These are phyloP conservation scores for Arthrobotrys conoides DNA, from an alignment of 2,329 filamentous ascomycete genomes.

Conservation along the genomic window DNA sequence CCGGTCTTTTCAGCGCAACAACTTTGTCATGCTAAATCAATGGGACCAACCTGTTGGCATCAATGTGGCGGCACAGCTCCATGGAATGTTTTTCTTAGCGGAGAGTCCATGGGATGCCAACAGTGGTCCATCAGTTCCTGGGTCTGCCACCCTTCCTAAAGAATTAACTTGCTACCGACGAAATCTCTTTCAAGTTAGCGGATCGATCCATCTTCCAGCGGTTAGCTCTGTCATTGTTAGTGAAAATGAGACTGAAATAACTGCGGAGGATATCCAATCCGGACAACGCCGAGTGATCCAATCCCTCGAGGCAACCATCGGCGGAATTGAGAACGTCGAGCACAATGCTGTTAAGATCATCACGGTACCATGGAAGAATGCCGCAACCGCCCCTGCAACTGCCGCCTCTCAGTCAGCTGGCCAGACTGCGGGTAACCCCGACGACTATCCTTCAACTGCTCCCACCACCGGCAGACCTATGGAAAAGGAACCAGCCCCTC, in stretches of 20 bases:
- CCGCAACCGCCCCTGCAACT: constrained; percentile 79
- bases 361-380: constrained; percentile 96
- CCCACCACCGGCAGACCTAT: constrained; percentile 47
- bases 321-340: constrained; percentile 94
- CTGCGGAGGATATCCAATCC: constrained; percentile 76
- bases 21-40: constrained; percentile 75
- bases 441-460: constrained; percentile 53
- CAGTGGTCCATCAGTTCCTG: constrained; percentile 72
- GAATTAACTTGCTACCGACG: constrained; percentile 96
- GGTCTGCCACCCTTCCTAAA: constrained; percentile 72
- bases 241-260: constrained; percentile 85
- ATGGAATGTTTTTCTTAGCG: constrained; percentile 90
- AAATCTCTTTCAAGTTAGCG: constrained; percentile 96
- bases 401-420: constrained; percentile 69
- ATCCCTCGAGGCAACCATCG: constrained; percentile 83
- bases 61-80: constrained; percentile 80
- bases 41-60: constrained; percentile 75
- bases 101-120: constrained; percentile 78
- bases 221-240: constrained; percentile 84
- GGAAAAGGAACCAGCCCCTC: constrained; percentile 86
- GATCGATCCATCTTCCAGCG: constrained; percentile 84
- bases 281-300: constrained; percentile 50
- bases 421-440: constrained; percentile 11
- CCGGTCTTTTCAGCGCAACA: constrained; percentile 55
- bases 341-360: constrained; percentile 93